Conservation (phyloP, 2,329 filamentous ascomycete genomes). For the Exophiala alcalophila region DNA sequence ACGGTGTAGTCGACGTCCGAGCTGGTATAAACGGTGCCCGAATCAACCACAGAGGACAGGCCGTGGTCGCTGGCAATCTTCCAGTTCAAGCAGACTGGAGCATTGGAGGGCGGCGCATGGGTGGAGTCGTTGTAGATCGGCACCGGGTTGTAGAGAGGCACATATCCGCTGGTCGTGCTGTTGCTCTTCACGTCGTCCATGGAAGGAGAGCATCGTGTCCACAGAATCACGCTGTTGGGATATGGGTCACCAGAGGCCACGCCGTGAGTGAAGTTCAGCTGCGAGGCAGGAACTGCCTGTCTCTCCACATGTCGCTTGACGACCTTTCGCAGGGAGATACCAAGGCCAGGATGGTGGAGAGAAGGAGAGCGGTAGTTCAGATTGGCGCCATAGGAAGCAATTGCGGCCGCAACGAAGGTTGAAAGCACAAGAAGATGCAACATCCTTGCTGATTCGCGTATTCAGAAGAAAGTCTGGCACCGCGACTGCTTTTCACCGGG, state of each 20-base stretch:
- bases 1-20: conserved; percentile 74
- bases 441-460: conserved; percentile 11
- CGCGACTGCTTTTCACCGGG: conserved; percentile 5
- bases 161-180: conserved; percentile 56
- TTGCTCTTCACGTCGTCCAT: conserved; percentile 49
- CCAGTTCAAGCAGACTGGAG: conserved; percentile 67
- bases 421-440: conserved; percentile 18
- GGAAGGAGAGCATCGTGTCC: conserved; percentile 44
- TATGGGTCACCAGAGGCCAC: conserved; percentile 51
- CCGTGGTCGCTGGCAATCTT: conserved; percentile 53
- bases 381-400: conserved; percentile 43
- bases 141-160: conserved; percentile 49
- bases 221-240: conserved; percentile 44
- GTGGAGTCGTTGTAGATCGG: conserved; percentile 48
- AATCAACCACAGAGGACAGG: conserved; percentile 50
- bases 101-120: conserved; percentile 53
- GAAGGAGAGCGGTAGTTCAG: conserved; percentile 68
- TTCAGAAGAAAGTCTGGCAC: background rate
- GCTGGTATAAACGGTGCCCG: conserved; percentile 64
- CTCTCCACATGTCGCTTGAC: conserved; percentile 54
- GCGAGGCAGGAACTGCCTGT: conserved; percentile 43
- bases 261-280: conserved; percentile 64
- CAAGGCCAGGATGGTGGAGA: conserved; percentile 60
- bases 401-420: conserved; percentile 14
- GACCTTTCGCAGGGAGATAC: conserved; percentile 62